Evolutionary conservation across 345 rosid species (phyloP), one percentile per base, ranked within the genome.

Genomic region (Brassica incana): DNA sequence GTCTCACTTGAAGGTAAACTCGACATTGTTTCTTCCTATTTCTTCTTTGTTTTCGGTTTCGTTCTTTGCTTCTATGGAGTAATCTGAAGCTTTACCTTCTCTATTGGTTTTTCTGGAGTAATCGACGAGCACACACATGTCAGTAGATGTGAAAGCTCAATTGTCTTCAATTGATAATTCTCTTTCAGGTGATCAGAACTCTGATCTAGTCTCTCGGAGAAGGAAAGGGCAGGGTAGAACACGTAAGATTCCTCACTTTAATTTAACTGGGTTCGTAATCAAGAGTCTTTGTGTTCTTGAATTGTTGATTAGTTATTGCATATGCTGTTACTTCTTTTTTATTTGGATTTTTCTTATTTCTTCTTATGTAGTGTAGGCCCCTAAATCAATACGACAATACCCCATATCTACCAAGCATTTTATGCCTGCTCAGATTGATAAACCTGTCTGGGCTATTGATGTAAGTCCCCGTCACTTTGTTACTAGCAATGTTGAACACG

Each of bases 371-470:
- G 11, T 74, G 65, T 87, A 95, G 99, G 78, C 70, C 85, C 0
- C 83, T 93, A 61, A 90, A 91, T 82, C 99, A 96, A 58, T 90
- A 83, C 7, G 36, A 2, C 9, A 27, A 27, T 27, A 27, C 30
- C 99, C 90, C 15, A 88, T 93, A 73, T 95, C 96, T 67, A 69
- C 84, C 52, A 82, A 72, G 77, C 92, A 86, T 71, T n/a, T 56
- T 58, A 88, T 93, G 69, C 98, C 98, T 80, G 83, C 83, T 69
- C 86, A 82, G 71, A 84, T 95, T 58, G 89, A 88, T 5, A 82
- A 67, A 20, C 98, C 98, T 82, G 97, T 91, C 71, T 92, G 98
- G 99, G 99, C 97, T 52, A 38, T 84, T 76, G 95, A 91, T 85
- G 99, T 95, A 75, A 92, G 97, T 84, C 40, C 18, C 67, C 12